A percentile compares a stretch with the other conserved stretches of the same genome.
These are phyloP conservation scores for Blastocladiella britannica DNA, from an alignment of 192 early-diverging fungal species.

Conservation along the genomic window DNA sequence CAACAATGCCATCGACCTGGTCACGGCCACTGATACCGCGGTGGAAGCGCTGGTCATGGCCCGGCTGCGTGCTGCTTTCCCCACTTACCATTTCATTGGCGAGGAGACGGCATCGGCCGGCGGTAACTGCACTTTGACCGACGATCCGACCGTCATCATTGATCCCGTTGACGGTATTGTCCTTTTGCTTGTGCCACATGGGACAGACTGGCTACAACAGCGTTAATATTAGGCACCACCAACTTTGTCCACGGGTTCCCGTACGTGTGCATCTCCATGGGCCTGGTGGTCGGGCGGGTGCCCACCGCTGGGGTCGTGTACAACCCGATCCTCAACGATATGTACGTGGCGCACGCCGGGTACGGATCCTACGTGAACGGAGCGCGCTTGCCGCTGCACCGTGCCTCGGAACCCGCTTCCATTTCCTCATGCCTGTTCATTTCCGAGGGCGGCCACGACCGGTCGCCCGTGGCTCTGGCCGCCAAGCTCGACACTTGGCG, in stretches of 20 bases:
- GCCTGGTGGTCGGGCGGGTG: conserved; percentile 42
- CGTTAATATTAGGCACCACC: conserved; percentile 30
- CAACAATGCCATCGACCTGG: conserved; percentile 49
- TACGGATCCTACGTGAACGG: conserved; percentile 44
- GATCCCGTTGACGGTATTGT: conserved; percentile 43
- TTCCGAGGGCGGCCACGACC: conserved; percentile 67
- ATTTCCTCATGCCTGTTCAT: conserved; percentile 45
- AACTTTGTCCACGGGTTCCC: conserved; percentile 68
- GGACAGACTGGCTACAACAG: neutral
- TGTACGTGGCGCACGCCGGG: conserved; percentile 33
- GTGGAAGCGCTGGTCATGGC: conserved; percentile 54
- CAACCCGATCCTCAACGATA: conserved; percentile 71
- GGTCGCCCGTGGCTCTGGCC: conserved; percentile 28
- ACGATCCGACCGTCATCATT: conserved; percentile 72
- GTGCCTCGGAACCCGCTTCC: conserved; percentile 21
- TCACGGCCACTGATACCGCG: conserved; percentile 66
- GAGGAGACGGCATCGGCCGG: conserved; percentile 58
- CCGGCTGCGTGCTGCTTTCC: conserved; percentile 33
- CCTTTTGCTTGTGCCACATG: neutral
- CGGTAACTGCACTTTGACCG: conserved; percentile 25
- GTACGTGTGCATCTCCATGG: conserved; percentile 71
- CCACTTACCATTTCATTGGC: conserved; percentile 65
- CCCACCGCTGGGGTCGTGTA: conserved; percentile 77
- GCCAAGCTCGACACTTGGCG: conserved; percentile 46
- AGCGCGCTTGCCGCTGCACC: conserved; percentile 34